A percentile compares a stretch with the other conserved stretches of the same genome.
phyloP scores from a whole-genome alignment of 169 alveolate species.

The Plasmodium relictum region DNA sequence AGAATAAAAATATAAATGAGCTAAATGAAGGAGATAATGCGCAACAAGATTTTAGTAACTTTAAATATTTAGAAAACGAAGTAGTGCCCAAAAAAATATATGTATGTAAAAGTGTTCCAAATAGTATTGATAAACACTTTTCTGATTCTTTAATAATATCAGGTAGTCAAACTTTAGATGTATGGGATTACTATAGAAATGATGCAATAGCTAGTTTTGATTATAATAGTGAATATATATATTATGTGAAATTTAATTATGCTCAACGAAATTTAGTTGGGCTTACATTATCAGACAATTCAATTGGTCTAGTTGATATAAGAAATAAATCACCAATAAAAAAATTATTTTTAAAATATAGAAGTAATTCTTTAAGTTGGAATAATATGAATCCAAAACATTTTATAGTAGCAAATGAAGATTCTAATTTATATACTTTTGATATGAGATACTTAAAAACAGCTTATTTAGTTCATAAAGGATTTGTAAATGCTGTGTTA shows the following conservation, averaged over 20 bases:
- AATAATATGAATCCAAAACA: slow-evolving; percentile 98
- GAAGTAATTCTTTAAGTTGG: slow-evolving; percentile 97
- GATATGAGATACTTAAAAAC: slow-evolving; percentile 96
- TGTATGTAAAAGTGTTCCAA: slow-evolving; percentile 79
- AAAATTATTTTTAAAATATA: slow-evolving; percentile 91
- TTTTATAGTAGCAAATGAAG: slow-evolving; percentile 98
- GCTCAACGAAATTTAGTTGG: slow-evolving; percentile 90
- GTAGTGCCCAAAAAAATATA: slow-evolving; percentile 55
- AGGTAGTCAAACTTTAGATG: slow-evolving; percentile 89
- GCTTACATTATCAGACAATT: slow-evolving; percentile 93
- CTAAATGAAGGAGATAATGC: slow-evolving; percentile 52
- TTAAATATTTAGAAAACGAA: slow-evolving; percentile 32
- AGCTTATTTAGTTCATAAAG: slow-evolving; percentile 96
- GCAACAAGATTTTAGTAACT: slow-evolving; percentile 12
- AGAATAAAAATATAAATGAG: slow-evolving; percentile 77
- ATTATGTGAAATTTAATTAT: slow-evolving; percentile 95
- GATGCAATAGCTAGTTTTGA: slow-evolving; percentile 84
- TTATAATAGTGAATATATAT: slow-evolving; percentile 84
- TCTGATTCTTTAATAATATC: slow-evolving; percentile 90
- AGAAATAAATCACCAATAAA: slow-evolving; percentile 93
- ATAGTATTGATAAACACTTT: slow-evolving; percentile 93
- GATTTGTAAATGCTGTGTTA: slow-evolving; percentile 94
- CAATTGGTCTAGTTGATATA: slow-evolving; percentile 92
- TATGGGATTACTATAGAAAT: slow-evolving; percentile 85
- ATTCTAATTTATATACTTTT: slow-evolving; percentile 97